Evolutionary conservation across 805 yeast species (phyloP), one percentile per base, ranked within the genome.

Genomic region (Osmozyma mogii): DNA sequence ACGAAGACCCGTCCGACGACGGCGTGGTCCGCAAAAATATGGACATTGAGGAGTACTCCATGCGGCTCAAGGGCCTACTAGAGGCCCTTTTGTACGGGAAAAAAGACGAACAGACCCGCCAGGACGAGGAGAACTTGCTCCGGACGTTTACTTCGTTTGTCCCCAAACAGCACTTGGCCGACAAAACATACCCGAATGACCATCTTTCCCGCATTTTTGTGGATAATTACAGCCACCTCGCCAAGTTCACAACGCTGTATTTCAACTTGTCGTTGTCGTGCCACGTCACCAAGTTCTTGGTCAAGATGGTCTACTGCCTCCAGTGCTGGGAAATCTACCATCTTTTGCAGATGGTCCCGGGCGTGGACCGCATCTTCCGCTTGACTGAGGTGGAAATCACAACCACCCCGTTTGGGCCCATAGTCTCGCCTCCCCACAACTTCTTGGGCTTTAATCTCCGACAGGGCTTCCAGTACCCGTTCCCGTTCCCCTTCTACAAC

Each of bases 291-390:
- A 50, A 50, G 31, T 64, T 43, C 34, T 35, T 58, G 32, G 70
- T 64, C 13, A 57, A 55, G 25, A 35, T 62, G 19, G 47, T 63
- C 8, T 60, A 64, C 38, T 41, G 51, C 10, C 41, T 64, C 10
- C 57, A 63, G 35, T 64, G 59, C 38, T 64, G 70, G 70, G 70
- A 64, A 35, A 49, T 60, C 6, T 61, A 62, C 37, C 70, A 64
- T 40, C 45, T 64, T 7, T 34, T 63, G 8, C 43, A 51, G 24
- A 32, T 51, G 14, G 29, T 60, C 3, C 61, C 66, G 2, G 41
- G 54, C 19, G 37, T 64, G 15, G 56, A 51, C 21, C 47, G 52
- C 37, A 56, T 59, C 32, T 49, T 62, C 31, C 45, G 46, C 33
- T 41, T 63, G 15, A 31, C 56, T 13, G 55, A 47, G 14, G 58